Conservation (phyloP, 75 land plant species). For the Picea sitchensis region DNA sequence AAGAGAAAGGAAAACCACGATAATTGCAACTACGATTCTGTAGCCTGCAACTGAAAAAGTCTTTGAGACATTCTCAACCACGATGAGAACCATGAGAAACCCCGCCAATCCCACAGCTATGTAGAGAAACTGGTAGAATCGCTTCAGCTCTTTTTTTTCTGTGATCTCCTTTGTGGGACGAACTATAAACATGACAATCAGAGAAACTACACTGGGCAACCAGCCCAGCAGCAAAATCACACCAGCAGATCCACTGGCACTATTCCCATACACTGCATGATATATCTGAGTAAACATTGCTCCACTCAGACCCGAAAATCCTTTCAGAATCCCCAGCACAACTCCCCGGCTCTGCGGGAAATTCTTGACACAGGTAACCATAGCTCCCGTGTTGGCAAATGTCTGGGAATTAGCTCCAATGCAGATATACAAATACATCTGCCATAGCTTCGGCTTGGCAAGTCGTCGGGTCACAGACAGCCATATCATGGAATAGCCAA, state of each 20-base stretch:
- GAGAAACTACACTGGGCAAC: slow-evolving; percentile 41
- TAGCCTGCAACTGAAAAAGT: slow-evolving; percentile 14
- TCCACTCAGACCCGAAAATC: slow-evolving; percentile 72
- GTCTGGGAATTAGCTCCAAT: slow-evolving; percentile 48
- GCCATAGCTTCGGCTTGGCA: slow-evolving; percentile 26
- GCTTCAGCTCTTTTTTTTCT: slow-evolving; percentile 21
- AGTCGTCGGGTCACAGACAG: slow-evolving; percentile 24
- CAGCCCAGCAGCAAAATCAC: slow-evolving; percentile 50
- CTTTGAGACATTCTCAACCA: slow-evolving; percentile 16
- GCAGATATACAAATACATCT: slow-evolving; percentile 32
- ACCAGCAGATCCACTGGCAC: slow-evolving; percentile 20
- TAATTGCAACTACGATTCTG: slow-evolving; percentile 26
- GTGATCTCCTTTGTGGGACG: slow-evolving; percentile 3
- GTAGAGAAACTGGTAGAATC: slow-evolving; percentile 31
- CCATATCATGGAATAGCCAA: slow-evolving; percentile 44
- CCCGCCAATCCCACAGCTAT: slow-evolving; percentile 32
- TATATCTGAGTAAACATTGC: slow-evolving; percentile 72
- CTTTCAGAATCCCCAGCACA: slow-evolving; percentile 70
- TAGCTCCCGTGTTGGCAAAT: slow-evolving; percentile 46
- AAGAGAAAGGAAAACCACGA: slow-evolving; percentile 25
- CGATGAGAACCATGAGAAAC: slow-evolving; percentile 36
- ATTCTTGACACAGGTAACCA: slow-evolving; percentile 52
- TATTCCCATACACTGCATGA: slow-evolving; percentile 41
- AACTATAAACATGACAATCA: slow-evolving; percentile 32
- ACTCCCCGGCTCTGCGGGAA: slow-evolving; percentile 63